Evolutionary conservation across 495 filamentous ascomycete genomes (phyloP), one percentile per base, ranked within the genome.

Genomic region (Tuber umbilicatum): DNA sequence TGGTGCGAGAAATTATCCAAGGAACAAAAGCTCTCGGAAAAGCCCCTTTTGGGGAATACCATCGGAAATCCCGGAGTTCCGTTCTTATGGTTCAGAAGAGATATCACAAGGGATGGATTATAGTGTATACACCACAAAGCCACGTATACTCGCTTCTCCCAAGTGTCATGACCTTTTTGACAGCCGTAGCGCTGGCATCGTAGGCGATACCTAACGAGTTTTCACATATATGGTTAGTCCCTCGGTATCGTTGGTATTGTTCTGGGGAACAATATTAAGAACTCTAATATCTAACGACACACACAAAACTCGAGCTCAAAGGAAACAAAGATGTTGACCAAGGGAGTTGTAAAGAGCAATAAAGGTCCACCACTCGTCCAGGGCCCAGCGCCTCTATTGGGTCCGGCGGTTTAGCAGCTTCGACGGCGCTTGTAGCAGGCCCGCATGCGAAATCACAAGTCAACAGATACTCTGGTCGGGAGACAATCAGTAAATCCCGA

Each of bases 201-300:
- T 64, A 4, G 31, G 27, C 19, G 16, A 19, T 64, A 64, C 31
- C 55, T 35, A 35, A 31, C 27, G 14, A 23, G n/a, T 64, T 64
- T 64, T 31, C 27, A 3, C 55, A 5, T 31, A 31, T 64, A 10
- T 64, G 27, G 40, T 70, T 75, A 76, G 74, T 38, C 37, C 75
- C 43, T 69, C 74, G 17, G n/a, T 68, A 60, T 50, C 9, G 43
- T 77, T 78, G 72, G 77, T 74, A 72, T 74, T 78, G 77, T 78
- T 71, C 71, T 16, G 55, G 55, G 27, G 69, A 38, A 79, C 77
- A 79, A 79, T 79, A 78, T 78, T 42, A 78, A 79, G 75, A 72
- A 41, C 55, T 64, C 55, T 64, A 64, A 64, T 31, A 64, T 64
- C n/a, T 17, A 64, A 31, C 55, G 27, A 31, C 27, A 64, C 55